These are phyloP conservation scores for Crepidotus variabilis DNA, from an alignment of 768 basidiomycete species.

Conservation along the genomic window DNA sequence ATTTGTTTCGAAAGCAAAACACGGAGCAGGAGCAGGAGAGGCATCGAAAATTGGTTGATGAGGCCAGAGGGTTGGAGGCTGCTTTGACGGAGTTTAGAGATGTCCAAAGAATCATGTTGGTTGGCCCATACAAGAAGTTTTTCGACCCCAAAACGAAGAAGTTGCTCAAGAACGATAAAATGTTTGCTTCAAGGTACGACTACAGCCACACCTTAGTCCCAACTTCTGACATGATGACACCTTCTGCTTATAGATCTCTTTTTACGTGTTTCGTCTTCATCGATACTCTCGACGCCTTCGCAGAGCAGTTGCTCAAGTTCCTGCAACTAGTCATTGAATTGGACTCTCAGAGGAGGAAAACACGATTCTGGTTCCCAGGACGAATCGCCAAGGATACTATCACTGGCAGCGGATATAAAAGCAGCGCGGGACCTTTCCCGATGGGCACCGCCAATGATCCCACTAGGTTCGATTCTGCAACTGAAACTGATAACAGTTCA, in stretches of 20 bases:
- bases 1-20: constrained; percentile 20
- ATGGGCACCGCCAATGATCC: constrained; percentile 36
- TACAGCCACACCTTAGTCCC: not conserved
- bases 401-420: constrained; percentile 23
- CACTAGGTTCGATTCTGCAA: constrained; percentile 21
- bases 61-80: constrained; percentile 20
- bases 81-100: constrained; percentile 29
- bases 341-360: constrained; percentile 29
- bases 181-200: constrained; percentile 36
- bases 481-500: constrained; percentile 4
- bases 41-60: constrained; percentile 22
- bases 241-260: constrained; percentile 27
- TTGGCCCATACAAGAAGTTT: constrained; percentile 38
- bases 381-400: constrained; percentile 36
- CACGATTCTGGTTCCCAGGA: constrained; percentile 40
- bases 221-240: not conserved
- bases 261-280: constrained; percentile 44
- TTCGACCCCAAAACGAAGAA: constrained; percentile 34
- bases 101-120: constrained; percentile 30
- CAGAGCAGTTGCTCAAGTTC: constrained; percentile 29
- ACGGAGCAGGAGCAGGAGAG: constrained; percentile 19
- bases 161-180: constrained; percentile 23
- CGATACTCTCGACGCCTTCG: constrained; percentile 37
- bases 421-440: constrained; percentile 24
- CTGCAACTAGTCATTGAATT: constrained; percentile 29